phyloP scores from a whole-genome alignment of 805 yeast species.

The Myxozyma kluyveri region DNA sequence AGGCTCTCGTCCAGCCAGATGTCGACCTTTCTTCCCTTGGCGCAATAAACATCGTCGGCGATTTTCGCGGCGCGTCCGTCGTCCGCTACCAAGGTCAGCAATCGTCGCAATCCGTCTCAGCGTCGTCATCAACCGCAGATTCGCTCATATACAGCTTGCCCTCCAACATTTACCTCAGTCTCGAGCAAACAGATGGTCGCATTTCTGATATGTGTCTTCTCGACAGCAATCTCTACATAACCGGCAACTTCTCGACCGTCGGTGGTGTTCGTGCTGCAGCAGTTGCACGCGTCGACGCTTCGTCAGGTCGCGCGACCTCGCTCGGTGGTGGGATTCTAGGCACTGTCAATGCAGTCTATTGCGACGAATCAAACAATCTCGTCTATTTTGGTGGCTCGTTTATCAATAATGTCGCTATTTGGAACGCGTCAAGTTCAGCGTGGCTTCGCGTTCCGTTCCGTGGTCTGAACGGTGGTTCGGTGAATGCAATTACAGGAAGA shows the following conservation, averaged over 20 bases:
- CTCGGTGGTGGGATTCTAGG: constrained; percentile 38
- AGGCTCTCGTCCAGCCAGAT: constrained; percentile 3
- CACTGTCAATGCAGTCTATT: constrained; percentile 46
- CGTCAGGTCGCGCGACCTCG: constrained; percentile 32
- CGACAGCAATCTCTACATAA: constrained; percentile 30
- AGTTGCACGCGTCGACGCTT: constrained; percentile 34
- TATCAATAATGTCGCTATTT: constrained; percentile 60
- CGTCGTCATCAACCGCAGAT: constrained; percentile 12
- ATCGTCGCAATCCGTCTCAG: background rate
- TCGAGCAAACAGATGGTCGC: constrained; percentile 21
- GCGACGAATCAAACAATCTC: constrained; percentile 47
- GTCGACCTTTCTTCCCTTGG: constrained; percentile 31
- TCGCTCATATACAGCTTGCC: constrained; percentile 19
- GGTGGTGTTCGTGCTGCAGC: constrained; percentile 23
- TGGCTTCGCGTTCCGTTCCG: constrained; percentile 60
- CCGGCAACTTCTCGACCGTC: constrained; percentile 37
- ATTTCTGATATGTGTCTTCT: constrained; percentile 30
- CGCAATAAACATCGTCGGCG: constrained; percentile 39
- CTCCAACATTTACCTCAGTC: constrained; percentile 14
- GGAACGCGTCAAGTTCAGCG: constrained; percentile 48
- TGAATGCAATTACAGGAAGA: constrained; percentile 61
- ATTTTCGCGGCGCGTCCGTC: constrained; percentile 41
- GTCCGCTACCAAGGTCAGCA: constrained; percentile 35
- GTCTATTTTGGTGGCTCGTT: constrained; percentile 83
- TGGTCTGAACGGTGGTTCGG: constrained; percentile 63